Evolutionary conservation across 257 asterid species (phyloP).

Genomic region (Coffea canephora): DNA sequence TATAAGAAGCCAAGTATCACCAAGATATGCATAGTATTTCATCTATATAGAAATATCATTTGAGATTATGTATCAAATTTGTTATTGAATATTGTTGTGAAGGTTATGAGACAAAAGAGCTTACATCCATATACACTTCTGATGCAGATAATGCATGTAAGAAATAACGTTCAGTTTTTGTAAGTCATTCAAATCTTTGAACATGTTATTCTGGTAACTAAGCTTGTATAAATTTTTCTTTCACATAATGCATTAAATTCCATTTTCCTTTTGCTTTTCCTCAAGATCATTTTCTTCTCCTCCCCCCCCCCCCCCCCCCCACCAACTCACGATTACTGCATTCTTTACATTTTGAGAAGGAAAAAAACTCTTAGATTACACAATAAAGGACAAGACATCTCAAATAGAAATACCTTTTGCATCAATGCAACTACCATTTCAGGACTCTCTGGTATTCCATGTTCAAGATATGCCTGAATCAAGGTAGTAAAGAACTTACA

Average conservation of each 20-base stretch:
- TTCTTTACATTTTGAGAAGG: not conserved
- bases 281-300: not conserved
- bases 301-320: too few species aligned
- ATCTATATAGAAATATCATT: not conserved
- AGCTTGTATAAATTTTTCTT: not conserved
- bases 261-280: not conserved
- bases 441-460: slow-evolving; percentile 67
- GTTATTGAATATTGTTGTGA: not conserved
- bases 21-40: not conserved
- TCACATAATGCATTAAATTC: not conserved
- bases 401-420: slow-evolving; percentile 56
- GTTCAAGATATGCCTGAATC: slow-evolving; percentile 66
- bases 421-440: slow-evolving; percentile 63
- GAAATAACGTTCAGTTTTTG: not conserved
- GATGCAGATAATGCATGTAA: not conserved
- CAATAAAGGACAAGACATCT: not conserved
- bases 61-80: not conserved
- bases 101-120: not conserved
- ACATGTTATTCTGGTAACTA: not conserved
- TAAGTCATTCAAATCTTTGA: not conserved
- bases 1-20: slow-evolving; percentile 11
- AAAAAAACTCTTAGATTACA: not conserved
- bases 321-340: not conserved
- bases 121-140: not conserved
- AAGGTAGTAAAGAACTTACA: not conserved